A percentile compares a stretch with the other conserved stretches of the same genome.
phyloP scores from a whole-genome alignment of 805 yeast species.

The Schizosaccharomyces octosporus region DNA sequence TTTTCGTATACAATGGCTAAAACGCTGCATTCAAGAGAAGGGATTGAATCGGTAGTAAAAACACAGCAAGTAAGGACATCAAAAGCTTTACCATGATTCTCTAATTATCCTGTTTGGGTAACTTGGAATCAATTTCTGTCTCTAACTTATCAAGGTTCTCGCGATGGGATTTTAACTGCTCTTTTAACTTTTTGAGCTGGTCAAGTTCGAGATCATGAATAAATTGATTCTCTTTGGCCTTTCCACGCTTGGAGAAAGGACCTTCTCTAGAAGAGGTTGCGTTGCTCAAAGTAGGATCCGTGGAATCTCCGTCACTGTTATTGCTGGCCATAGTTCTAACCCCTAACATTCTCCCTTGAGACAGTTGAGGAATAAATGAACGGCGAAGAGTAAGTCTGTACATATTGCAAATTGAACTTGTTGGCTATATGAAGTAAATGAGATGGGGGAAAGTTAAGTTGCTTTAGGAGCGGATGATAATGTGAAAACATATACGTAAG shows the following conservation, averaged over 20 bases:
- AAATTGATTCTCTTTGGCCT: background rate
- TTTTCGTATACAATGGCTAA: no score
- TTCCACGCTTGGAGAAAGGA: background rate
- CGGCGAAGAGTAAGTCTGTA: no score
- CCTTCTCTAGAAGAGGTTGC: background rate
- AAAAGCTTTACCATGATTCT: background rate
- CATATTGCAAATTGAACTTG: no score
- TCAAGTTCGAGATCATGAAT: background rate
- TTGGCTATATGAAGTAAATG: no score
- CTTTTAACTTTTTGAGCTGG: background rate
- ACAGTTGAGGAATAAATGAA: no score
- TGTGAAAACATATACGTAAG: no score
- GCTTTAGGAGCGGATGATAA: no score
- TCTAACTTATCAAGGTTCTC: background rate
- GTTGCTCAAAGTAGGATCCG: background rate
- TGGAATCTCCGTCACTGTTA: background rate
- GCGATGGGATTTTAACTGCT: background rate
- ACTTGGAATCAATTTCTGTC: background rate
- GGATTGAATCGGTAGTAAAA: no score
- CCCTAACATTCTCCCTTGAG: no score
- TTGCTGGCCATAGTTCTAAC: no score
- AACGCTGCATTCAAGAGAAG: no score
- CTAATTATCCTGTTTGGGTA: background rate
- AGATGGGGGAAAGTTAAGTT: no score
- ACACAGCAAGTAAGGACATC: background rate